Conservation (phyloP, 768 basidiomycete genomes). For the Kwoniella heveanensis region DNA sequence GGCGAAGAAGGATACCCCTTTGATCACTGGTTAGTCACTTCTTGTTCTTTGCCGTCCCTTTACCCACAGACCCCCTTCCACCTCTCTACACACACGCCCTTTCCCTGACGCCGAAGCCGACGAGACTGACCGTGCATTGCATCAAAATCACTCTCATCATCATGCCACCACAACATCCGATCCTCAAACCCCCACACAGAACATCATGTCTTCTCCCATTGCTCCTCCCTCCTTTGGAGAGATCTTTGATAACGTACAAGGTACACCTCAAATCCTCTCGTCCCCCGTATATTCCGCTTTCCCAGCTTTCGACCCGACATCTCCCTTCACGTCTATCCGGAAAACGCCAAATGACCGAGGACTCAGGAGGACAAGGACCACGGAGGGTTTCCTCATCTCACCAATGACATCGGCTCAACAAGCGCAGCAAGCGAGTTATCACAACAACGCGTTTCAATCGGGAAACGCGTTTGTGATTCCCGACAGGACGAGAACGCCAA, state of each 20-base stretch:
- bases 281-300: slow-evolving; percentile 27
- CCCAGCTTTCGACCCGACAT: slow-evolving; percentile 26
- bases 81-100: not conserved
- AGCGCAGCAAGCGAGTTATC: slow-evolving; percentile 4
- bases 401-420: slow-evolving; percentile 24
- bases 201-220: slow-evolving; percentile 27
- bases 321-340: slow-evolving; percentile 19
- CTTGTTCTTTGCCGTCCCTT: not conserved
- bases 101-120: not conserved
- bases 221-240: slow-evolving; percentile 28
- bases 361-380: slow-evolving; percentile 13
- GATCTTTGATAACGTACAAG: slow-evolving; percentile 26
- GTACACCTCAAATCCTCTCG: slow-evolving; percentile 29
- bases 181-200: no score
- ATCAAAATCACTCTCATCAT: not conserved
- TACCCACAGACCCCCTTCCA: slow-evolving; percentile 5
- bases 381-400: slow-evolving; percentile 30
- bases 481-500: slow-evolving; percentile 15
- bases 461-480: slow-evolving; percentile 2
- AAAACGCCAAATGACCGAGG: slow-evolving; percentile 24
- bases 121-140: slow-evolving; percentile 9
- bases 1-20: not conserved
- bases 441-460: slow-evolving; percentile 14
- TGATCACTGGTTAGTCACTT: slow-evolving; percentile 1
- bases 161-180: slow-evolving; percentile 1